Evolutionary conservation across 2,329 filamentous ascomycete species (phyloP).

Genomic region (Rhynchosporium secalis): DNA sequence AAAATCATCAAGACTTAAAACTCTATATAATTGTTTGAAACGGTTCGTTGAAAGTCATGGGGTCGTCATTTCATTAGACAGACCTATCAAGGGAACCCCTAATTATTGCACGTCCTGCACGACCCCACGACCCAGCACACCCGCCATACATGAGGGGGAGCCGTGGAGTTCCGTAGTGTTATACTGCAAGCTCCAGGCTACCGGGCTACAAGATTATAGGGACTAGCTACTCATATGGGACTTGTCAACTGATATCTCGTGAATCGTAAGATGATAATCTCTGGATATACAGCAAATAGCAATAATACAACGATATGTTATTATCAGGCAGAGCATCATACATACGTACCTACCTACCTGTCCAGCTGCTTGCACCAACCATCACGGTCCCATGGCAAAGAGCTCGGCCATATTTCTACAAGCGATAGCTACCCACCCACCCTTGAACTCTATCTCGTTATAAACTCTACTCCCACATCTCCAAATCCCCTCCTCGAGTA

Average conservation of each 20-base stretch:
- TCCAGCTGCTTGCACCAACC: neutral
- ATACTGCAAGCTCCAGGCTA: neutral
- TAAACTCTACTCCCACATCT: neutral
- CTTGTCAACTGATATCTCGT: conserved; percentile 16
- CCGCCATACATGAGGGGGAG: conserved; percentile 19
- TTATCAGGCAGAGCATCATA: too few species aligned
- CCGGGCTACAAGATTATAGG: conserved; percentile 10
- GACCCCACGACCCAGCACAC: neutral
- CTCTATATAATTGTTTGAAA: too few species aligned
- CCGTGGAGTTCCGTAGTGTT: too few species aligned
- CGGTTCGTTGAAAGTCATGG: too few species aligned
- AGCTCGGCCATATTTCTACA: conserved; percentile 2
- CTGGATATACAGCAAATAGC: neutral
- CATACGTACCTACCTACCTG: too few species aligned
- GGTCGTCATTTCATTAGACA: too few species aligned
- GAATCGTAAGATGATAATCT: neutral
- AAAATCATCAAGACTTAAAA: too few species aligned
- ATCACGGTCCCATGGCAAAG: conserved; percentile 4
- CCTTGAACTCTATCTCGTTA: too few species aligned
- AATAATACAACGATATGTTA: neutral
- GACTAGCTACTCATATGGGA: neutral
- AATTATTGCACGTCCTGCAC: neutral
- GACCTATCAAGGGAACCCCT: too few species aligned
- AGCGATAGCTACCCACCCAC: too few species aligned
- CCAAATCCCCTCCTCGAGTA: neutral